phyloP scores from a whole-genome alignment of 805 yeast genomes.

The Candida alai region DNA sequence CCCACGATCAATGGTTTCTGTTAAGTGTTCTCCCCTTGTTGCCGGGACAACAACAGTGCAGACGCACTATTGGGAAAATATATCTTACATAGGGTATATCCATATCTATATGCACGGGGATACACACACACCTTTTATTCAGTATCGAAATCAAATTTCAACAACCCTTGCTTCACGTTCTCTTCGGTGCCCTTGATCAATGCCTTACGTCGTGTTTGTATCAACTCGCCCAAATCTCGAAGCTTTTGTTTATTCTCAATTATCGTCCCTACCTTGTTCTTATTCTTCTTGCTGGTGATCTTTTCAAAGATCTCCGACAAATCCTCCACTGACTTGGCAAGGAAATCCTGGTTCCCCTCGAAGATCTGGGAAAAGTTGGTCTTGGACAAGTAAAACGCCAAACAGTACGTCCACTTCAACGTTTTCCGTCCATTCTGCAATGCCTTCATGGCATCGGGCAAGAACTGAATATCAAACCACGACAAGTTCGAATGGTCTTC shows the following conservation, averaged over 20 bases:
- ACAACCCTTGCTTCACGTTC: constrained; percentile 34
- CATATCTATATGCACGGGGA: not conserved
- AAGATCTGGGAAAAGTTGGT: constrained; percentile 57
- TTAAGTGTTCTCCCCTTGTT: too few species aligned
- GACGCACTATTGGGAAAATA: too few species aligned
- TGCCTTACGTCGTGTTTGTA: constrained; percentile 35
- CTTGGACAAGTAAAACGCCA: constrained; percentile 61
- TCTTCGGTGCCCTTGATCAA: constrained; percentile 43
- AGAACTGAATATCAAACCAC: constrained; percentile 86
- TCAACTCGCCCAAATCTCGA: constrained; percentile 41
- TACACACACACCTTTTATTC: not conserved
- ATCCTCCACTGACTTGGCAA: constrained; percentile 65
- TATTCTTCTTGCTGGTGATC: constrained; percentile 26
- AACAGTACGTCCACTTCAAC: constrained; percentile 87
- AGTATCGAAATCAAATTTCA: constrained; percentile 16
- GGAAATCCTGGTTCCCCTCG: constrained; percentile 64
- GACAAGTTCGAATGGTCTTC: constrained; percentile 37
- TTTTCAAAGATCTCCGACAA: constrained; percentile 57
- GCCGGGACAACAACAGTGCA: too few species aligned
- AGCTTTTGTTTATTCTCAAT: constrained; percentile 35
- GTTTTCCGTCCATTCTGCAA: constrained; percentile 68
- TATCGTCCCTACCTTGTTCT: constrained; percentile 25
- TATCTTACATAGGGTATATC: not conserved
- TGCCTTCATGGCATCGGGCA: constrained; percentile 65
- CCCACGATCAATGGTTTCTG: too few species aligned